Conservation (phyloP, 2,329 filamentous ascomycete species). For the Aspergillus tamarii region DNA sequence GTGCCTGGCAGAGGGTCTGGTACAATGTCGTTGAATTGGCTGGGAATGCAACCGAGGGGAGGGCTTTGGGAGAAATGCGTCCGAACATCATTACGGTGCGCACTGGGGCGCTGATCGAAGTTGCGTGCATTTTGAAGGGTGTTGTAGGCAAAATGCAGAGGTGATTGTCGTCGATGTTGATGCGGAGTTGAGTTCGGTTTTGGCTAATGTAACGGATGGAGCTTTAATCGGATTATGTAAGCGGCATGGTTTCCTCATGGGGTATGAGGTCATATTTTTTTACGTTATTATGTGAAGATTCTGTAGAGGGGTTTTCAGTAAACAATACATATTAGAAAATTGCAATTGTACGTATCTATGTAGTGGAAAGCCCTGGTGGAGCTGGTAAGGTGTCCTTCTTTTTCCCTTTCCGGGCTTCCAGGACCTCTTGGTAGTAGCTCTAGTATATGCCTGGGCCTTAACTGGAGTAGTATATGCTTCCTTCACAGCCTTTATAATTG, state of each 20-base stretch:
- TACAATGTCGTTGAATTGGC: conserved; percentile 23
- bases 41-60: conserved; percentile 28
- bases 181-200: conserved; percentile 9
- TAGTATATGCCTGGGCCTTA: not conserved
- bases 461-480: too few relatives aligned
- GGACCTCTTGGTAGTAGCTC: not conserved
- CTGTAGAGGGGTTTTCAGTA: not conserved
- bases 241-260: not conserved
- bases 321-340: not conserved
- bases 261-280: conserved; percentile 11
- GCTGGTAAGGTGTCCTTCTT: too few relatives aligned
- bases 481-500: too few relatives aligned
- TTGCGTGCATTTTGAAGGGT: conserved; percentile 30
- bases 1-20: conserved; percentile 28
- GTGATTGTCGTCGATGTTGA: conserved; percentile 14
- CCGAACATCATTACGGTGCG: conserved; percentile 36
- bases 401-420: too few relatives aligned
- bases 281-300: not conserved
- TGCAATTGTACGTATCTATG: not conserved
- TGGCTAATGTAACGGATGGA: conserved; percentile 9
- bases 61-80: conserved; percentile 28
- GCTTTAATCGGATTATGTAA: conserved; percentile 27
- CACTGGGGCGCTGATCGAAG: conserved; percentile 34
- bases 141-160: conserved; percentile 17
- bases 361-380: too few relatives aligned